Evolutionary conservation across 164 flowering plant genomes (phyloP), one percentile per base, ranked within the genome.

Genomic region (Dillenia turbinata): DNA sequence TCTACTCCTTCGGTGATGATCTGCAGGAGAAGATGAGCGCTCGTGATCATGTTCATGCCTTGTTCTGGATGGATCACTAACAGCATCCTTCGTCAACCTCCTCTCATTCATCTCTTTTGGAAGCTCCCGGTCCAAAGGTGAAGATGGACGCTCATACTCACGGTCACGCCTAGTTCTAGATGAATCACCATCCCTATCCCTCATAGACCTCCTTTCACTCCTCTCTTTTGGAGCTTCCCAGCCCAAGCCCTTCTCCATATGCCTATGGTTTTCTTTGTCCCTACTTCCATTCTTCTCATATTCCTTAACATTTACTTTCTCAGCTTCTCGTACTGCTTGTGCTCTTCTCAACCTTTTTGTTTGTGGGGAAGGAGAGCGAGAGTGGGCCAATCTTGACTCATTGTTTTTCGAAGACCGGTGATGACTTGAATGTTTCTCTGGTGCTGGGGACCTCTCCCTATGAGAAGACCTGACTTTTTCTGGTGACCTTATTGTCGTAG

Each of bases 321-420:
- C 84, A 46, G 47, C 52, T 47, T 72, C 87, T 57, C 68, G 55
- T 26, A 75, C 83, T 47, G 55, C 76, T 55, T 82, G 79, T 55
- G 73, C 85, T 62, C 81, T 73, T 63, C 70, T 71, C 16, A 80
- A 54, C 33, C 86, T 69, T 57, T 77, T 83, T 2, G 84, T 73
- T 24, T 77, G 73, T 6, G 88, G 92, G 7, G 92, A 81, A 13
- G 81, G 89, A 48, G 94, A 83, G 2, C 57, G 73, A 8, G 75
- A 58, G 11, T 9, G 66, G 19, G 77, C 61, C 15, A 76, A 71
- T 5, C 49, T 59, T 26, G 71, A 70, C 66, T 49, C 66, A 33
- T n/a, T 61, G 43, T 49, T 56, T 49, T 64, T 68, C 8, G 79
- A 74, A 33, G 82, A 79, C 65, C 60, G 64, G 13, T n/a, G 60